Evolutionary conservation across 768 basidiomycete species (phyloP), one percentile per base, ranked within the genome.

Genomic region (Amanita subjunquillea): DNA sequence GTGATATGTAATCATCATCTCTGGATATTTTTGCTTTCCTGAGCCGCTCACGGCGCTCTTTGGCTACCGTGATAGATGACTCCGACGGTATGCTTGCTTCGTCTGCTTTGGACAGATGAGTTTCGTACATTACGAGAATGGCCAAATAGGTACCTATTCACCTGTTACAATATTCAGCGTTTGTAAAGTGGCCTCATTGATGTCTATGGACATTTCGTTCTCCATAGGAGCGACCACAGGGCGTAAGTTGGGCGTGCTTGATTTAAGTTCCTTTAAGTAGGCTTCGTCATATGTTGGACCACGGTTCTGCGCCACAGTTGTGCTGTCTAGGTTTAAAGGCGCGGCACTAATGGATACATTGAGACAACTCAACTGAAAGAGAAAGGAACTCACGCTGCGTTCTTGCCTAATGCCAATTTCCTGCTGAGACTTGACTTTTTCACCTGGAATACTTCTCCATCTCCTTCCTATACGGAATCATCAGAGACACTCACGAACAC

Each of bases 371-470:
- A 55, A 34, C 36, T 37, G 46, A 27, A 39, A 44, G 37, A 29
- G 30, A 15, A 29, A 57, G 54, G 7, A 12, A 66, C 67, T 50
- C 52, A 82, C 78, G 77, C 69, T 48, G 81, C 72, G 63, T 76
- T 76, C 44, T 70, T 75, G 12, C 78, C 77, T 39, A 85, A 65
- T 2, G 78, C 61, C 56, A 87, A 61, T 58, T 85, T 87, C 55
- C 72, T 70, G 60, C 88, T 91, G 41, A 91, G 70, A 50, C 65
- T 83, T 2, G 87, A 89, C 67, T 89, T 92, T 64, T 90, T 91
- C 15, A 91, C 70, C 69, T 86, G 74, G 63, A 92, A 91, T 0
- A 75, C 70, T 54, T 88, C 83, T 6, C 74, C 79, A 37, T 74
- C 76, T 9, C 71, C 75, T 59, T 77, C 76, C 82, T 87, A 49